Base-by-base conservation (phyloP, 768 basidiomycete species). In the Suillus lakei region DNA sequence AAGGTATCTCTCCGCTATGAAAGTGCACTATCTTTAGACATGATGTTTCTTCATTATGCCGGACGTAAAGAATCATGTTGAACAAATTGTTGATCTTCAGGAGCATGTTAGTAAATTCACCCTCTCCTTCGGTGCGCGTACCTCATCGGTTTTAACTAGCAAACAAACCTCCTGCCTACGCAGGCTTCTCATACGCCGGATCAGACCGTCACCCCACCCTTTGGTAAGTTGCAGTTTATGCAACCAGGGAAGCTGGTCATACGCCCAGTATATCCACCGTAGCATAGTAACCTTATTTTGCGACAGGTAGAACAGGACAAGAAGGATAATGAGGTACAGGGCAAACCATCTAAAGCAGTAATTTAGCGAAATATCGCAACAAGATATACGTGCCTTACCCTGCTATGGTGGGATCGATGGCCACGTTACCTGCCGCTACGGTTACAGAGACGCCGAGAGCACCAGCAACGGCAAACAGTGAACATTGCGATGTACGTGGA, bases 11-110 rank as follows among this genome's bases (percentile, higher is more conserved):
- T 28, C 76, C 79, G 32, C 87, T 83, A 64, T 83, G 80, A 69
- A 90, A 91, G 69, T 91, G 89, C 4, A 91, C 81, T 15, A 92
- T 83, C 75, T 90, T 90, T 63, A 92, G 69, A 68, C 85, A 82
- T 0, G 88, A 83, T 0, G 91, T 92, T 68, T 88, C 87, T 73
- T 93, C 91, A 69, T 91, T 92, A 63, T 81, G 79, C 48, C 80
- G 77, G 3, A 91, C 88, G 68, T 92, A 92, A 15, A 87, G 75
- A 34, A 91, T 79, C 82, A 88, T 88, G 60, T 85, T 83, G 65
- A 91, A 85, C 4, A 92, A 68, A 41, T 80, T 78, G 68, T 90
- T 86, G 68, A 92, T 90, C 91, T 93, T 58, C 21, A 26, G 63
- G 28, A 5, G 15, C 26, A 18, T 41, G 18, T 48, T 9, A 39